Evolutionary conservation across 441 rosid genomes (phyloP), one percentile per base, ranked within the genome.

Genomic region (Isatis lusitanica): DNA sequence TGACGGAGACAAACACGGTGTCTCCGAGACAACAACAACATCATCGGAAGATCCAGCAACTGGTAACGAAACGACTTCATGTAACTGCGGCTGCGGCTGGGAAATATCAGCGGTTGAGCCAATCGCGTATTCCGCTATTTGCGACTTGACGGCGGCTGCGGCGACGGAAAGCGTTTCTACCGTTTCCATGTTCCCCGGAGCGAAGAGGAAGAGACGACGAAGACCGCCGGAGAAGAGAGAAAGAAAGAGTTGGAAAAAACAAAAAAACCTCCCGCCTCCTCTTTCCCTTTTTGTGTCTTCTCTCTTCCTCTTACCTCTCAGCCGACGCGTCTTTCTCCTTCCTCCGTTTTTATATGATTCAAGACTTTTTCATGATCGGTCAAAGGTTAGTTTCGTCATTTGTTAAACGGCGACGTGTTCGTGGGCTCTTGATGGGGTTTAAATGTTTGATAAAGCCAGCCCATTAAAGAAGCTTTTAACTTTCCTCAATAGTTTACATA

Each of bases 41-140:
- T 61, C 85, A 60, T 77, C 91, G 10, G 83, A 83, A 39, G 88
- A 84, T 78, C 84, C 90, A 64, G 70, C 52, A 66, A 76, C 81
- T 63, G 79, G 75, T 35, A 75, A n/a, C 39, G 61, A 42, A 68
- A 80, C 91, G 9, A 78, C 73, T 64, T 52, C 87, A 9, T 2
- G 70, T 10, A 39, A 58, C 53, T 81, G 80, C 55, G 52, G 70
- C 30, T 63, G 53, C 50, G 60, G 36, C 9, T 65, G 69, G 5
- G 52, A 35, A 77, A 21, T 7, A 48, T 33, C 68, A 9, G 18
- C 60, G 47, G 65, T 13, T 28, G 63, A 72, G 38, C 16, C 63
- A 43, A 33, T 55, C 11, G 69, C 46, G 59, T 58, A 30, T 57
- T 46, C 71, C 17, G 66, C 18, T 63, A 4, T 35, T 31, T 44